Evolutionary conservation across 768 basidiomycete genomes (phyloP), one percentile per base, ranked within the genome.

Genomic region (Coprinopsis marcescibilis): DNA sequence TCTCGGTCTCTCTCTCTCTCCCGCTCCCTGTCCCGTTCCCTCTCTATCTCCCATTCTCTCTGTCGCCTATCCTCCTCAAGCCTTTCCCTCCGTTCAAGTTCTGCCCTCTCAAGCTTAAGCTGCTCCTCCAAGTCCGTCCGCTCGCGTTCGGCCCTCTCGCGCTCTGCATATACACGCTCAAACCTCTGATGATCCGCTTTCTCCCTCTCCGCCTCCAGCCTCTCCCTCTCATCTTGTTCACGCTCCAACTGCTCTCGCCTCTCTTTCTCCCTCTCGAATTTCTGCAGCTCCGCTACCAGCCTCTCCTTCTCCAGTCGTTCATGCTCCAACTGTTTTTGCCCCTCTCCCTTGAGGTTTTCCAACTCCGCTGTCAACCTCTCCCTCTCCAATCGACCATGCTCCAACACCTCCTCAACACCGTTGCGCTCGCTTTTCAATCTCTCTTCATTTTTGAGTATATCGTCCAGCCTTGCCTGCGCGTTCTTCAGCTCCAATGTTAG

Each of bases 201-300:
- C 45, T 46, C 20, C 34, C 33, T 36, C 46, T 47, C 27, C 39
- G 8, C 17, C 35, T 36, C 45, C 43, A 23, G 5, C 41, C 45
- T n/a, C n/a, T n/a, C n/a, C n/a, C n/a, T n/a, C n/a, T n/a, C n/a
- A n/a, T n/a, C n/a, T n/a, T n/a, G 50, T 19, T 52, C 53, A 15
- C 36, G 20, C 12, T 37, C 19, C 19, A 21, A 5, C 19, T 15
- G 15, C 44, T 46, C 26, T 39, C 43, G 27, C 42, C 45, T 43
- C 21, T 21, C 11, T 42, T 32, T 52, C 51, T 37, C 47, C 2
- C 13, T 53, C 48, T 7, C 51, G 13, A 11, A 44, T 33, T 25
- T 17, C 42, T 49, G 19, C 27, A 25, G 11, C 19, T 40, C 39
- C 39, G 2, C 29, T 43, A 6, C 39, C 39, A 5, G 19, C 19